Evolutionary conservation across 495 filamentous ascomycete genomes (phyloP).

Genomic region (Clohesyomyces aquaticus): DNA sequence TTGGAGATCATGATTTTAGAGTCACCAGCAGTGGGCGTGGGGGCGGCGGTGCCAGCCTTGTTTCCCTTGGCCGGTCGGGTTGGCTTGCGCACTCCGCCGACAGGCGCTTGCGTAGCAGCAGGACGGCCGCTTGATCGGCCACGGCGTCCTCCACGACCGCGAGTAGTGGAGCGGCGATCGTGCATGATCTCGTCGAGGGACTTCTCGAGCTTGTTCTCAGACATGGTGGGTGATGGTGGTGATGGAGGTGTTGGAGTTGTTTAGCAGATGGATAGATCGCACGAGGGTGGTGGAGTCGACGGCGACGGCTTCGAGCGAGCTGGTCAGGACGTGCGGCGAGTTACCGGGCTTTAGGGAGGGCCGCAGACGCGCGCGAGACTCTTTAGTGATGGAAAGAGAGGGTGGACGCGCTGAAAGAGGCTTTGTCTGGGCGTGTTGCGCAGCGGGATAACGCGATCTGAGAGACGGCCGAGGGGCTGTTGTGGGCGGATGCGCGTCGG

Average conservation of each 20-base stretch:
- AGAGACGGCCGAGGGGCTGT: background rate
- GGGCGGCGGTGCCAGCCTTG: conserved; percentile 68
- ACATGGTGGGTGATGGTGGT: conserved; percentile 22
- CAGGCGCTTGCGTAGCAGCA: conserved; percentile 63
- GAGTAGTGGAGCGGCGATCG: conserved; percentile 61
- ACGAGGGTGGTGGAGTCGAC: conserved; percentile 6
- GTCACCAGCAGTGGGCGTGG: conserved; percentile 61
- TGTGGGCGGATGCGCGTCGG: conserved; percentile 3
- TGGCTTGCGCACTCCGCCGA: conserved; percentile 86
- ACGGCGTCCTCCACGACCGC: conserved; percentile 54
- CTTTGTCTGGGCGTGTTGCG: background rate
- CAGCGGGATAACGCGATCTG: background rate
- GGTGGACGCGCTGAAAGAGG: background rate
- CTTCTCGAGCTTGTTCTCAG: conserved; percentile 84
- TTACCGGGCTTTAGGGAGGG: background rate
- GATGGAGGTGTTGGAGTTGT: conserved; percentile 12
- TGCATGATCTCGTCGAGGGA: conserved; percentile 95
- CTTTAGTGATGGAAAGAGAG: background rate
- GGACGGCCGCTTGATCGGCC: conserved; percentile 32
- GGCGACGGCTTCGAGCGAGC: background rate
- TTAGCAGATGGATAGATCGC: conserved; percentile 10
- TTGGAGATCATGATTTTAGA: conserved; percentile 98
- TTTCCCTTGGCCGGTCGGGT: conserved; percentile 63
- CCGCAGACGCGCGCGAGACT: background rate
- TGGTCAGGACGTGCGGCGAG: background rate